Evolutionary conservation across 108 stramenopile genomes (phyloP).

Genomic region (Nitzschia sp.): DNA sequence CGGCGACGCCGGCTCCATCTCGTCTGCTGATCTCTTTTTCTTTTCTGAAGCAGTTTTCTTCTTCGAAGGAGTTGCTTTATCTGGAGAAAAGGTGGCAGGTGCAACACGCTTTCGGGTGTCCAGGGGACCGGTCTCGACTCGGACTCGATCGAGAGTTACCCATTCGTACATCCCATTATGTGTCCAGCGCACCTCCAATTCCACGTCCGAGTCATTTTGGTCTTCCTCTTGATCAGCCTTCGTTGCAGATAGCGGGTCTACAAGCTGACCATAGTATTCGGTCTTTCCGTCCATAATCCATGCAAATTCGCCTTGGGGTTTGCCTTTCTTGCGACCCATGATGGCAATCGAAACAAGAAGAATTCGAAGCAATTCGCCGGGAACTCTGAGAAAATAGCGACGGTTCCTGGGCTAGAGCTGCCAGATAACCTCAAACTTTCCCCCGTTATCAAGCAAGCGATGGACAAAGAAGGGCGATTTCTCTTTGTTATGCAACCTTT

Average conservation of each 20-base stretch:
- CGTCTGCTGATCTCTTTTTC: background rate
- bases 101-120: background rate
- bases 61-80: background rate
- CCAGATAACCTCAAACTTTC: too few species aligned
- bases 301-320: background rate
- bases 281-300: slow-evolving; percentile 7
- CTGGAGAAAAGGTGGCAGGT: background rate
- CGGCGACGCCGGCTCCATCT: background rate
- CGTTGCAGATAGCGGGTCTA: background rate
- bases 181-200: slow-evolving; percentile 2
- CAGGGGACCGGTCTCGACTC: background rate
- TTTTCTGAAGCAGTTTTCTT: background rate
- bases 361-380: too few species aligned
- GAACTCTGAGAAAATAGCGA: too few species aligned
- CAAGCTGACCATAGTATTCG: background rate
- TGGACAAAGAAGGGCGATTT: too few species aligned
- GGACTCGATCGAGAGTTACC: background rate
- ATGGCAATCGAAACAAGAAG: too few species aligned
- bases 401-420: too few species aligned
- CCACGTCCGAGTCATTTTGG: background rate
- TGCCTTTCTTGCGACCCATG: background rate
- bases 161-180: slow-evolving; percentile 4
- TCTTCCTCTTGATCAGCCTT: background rate
- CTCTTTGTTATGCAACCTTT: too few species aligned
- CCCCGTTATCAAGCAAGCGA: too few species aligned